Base-by-base conservation (phyloP, 169 alveolate genomes). In the Cystoisospora suis region DNA sequence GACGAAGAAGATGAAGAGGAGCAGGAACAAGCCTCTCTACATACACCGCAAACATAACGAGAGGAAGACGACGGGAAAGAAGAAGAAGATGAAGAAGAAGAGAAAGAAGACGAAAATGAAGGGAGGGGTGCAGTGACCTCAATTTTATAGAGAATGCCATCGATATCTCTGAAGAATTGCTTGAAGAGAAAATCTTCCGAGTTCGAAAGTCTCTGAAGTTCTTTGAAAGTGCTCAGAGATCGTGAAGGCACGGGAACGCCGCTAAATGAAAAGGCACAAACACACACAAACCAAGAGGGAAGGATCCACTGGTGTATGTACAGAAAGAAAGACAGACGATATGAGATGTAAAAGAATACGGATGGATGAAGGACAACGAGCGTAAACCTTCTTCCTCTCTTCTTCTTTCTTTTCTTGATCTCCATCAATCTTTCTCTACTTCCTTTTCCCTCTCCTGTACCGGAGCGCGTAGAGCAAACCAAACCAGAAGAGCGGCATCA, bases 211-310 rank as follows among this genome's bases (percentile, higher is more conserved):
- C 4, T 49, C n/a, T 81, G 47, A 32, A 36, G 12, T 32, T 32
- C 75, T 49, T 58, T 32, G 47, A 46, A 49, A 3, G 88, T 49
- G 88, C 75, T 49, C 53, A 38, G 1, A 29, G 42, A 4, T 12
- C 40, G 47, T 1, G 88, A 12, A 34, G 88, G 88, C n/a, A 81
- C 75, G 47, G 88, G 88, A 53, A 81, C 49, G 72, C 88, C 88
- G n/a, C 88, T 81, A n/a, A n/a, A n/a, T n/a, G n/a, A n/a, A n/a
- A 65, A n/a, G 15, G 72, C 3, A 58, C 5, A 58, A 65, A 65
- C 45, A 65, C n/a, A 65, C 38, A 20, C 77, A 44, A n/a, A 20
- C n/a, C 61, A 49, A 20, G n/a, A 20, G 9, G 61, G 61, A 49
- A 3, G n/a, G 72, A 4, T 29, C 23, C 29, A 9, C n/a, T 9